Conservation (phyloP, 176 grass and related monocot genomes). For the Oryza meridionalis region DNA sequence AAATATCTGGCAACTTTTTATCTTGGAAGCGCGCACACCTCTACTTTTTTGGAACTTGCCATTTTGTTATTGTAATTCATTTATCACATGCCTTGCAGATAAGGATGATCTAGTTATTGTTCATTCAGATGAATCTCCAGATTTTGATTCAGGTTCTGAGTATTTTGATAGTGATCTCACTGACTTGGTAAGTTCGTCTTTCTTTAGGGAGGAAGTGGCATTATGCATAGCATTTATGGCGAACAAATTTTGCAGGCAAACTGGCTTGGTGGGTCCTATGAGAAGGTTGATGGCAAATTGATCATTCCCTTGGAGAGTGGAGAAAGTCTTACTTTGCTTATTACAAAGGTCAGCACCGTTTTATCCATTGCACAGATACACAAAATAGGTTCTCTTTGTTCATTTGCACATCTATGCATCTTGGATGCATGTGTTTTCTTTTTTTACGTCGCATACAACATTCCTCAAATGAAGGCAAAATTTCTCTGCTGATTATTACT, state of each 20-base stretch:
- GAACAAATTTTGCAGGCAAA: constrained; percentile 56
- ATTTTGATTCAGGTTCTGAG: constrained; percentile 52
- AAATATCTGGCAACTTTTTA: constrained; percentile 23
- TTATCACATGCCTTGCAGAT: constrained; percentile 57
- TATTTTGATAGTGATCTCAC: constrained; percentile 75
- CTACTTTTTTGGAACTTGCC: constrained; percentile 10
- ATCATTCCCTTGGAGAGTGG: constrained; percentile 76
- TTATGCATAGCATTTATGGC: not conserved
- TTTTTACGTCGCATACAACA: not conserved
- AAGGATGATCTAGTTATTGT: constrained; percentile 80
- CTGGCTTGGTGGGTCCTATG: constrained; percentile 80
- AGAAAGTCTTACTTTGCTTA: constrained; percentile 60
- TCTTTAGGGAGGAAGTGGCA: not conserved
- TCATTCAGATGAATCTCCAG: constrained; percentile 63
- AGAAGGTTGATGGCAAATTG: constrained; percentile 62
- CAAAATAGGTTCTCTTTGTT: not conserved
- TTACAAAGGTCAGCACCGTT: constrained; percentile 66
- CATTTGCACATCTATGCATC: not conserved
- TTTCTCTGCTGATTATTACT: not conserved
- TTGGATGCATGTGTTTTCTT: not conserved
- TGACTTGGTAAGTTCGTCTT: constrained; percentile 61
- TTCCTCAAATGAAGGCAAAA: not conserved
- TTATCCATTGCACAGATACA: not conserved
- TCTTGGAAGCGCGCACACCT: constrained; percentile 19
- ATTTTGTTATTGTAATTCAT: constrained; percentile 15